Evolutionary conservation across 2,329 filamentous ascomycete species (phyloP).

Genomic region (Lachnellula cervina): DNA sequence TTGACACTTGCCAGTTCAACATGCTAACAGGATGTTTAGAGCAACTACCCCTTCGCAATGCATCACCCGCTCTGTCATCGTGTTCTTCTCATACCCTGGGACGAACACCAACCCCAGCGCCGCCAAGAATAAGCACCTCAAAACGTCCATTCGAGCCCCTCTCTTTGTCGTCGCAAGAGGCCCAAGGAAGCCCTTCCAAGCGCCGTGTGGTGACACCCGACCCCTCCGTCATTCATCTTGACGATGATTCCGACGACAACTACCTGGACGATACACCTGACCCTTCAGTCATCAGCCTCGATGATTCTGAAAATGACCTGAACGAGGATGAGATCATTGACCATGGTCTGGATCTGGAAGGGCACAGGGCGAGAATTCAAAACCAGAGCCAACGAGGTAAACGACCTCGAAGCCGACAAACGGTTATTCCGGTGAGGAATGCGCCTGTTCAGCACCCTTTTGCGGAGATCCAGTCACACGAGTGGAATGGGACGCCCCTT

Average conservation of each 20-base stretch:
- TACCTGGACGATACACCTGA: no score
- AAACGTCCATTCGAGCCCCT: background rate
- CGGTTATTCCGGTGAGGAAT: constrained; percentile 12
- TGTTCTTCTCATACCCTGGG: background rate
- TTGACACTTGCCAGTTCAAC: background rate
- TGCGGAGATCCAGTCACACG: constrained; percentile 33
- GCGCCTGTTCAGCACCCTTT: constrained; percentile 18
- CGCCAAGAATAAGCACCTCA: background rate
- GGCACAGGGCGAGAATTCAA: background rate
- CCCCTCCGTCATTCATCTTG: background rate
- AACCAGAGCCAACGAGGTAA: background rate
- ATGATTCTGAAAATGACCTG: background rate
- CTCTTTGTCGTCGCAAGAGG: no score
- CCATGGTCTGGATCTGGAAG: background rate
- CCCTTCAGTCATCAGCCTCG: background rate
- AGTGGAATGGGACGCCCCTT: background rate
- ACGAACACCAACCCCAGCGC: background rate
- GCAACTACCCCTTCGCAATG: background rate
- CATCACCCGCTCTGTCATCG: background rate
- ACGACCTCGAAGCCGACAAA: background rate
- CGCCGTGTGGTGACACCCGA: no score
- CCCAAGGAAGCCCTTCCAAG: no score
- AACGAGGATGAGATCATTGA: background rate
- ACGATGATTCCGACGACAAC: background rate
- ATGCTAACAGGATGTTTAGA: background rate